These are phyloP conservation scores for Bacterosira constricta DNA, from an alignment of 108 stramenopile species.

Conservation along the genomic window DNA sequence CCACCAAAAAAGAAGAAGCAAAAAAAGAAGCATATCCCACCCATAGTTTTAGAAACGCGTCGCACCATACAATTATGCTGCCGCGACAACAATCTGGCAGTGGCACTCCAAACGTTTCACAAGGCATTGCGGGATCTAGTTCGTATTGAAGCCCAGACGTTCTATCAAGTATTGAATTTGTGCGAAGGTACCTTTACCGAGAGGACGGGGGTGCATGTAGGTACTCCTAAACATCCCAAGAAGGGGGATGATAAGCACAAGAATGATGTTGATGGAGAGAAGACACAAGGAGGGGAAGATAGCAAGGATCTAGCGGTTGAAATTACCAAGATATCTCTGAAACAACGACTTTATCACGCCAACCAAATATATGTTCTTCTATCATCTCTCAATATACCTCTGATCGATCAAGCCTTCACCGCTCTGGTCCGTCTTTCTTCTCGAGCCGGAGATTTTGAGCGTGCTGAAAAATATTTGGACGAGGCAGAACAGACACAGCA, in stretches of 20 bases:
- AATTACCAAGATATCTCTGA: constrained; percentile 18
- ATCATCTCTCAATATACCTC: constrained; percentile 55
- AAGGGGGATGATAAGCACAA: not conserved
- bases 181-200: constrained; percentile 70
- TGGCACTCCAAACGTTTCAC: constrained; percentile 61
- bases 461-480: constrained; percentile 55
- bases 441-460: constrained; percentile 47
- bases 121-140: constrained; percentile 45
- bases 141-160: constrained; percentile 70
- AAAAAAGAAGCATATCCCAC: constrained; percentile 28
- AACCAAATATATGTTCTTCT: constrained; percentile 73
- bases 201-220: constrained; percentile 64
- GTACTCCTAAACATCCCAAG: constrained; percentile 58
- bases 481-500: constrained; percentile 71
- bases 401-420: constrained; percentile 82
- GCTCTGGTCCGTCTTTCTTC: constrained; percentile 76
- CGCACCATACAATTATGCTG: constrained; percentile 75
- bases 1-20: constrained; percentile 16
- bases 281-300: not conserved
- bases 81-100: constrained; percentile 59
- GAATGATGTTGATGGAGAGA: not conserved
- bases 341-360: constrained; percentile 60
- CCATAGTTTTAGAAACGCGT: constrained; percentile 56
- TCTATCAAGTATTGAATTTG: constrained; percentile 82
- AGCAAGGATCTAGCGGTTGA: not conserved